Evolutionary conservation across 495 filamentous ascomycete species (phyloP), one percentile per base, ranked within the genome.

Genomic region (Penicillium silybi): DNA sequence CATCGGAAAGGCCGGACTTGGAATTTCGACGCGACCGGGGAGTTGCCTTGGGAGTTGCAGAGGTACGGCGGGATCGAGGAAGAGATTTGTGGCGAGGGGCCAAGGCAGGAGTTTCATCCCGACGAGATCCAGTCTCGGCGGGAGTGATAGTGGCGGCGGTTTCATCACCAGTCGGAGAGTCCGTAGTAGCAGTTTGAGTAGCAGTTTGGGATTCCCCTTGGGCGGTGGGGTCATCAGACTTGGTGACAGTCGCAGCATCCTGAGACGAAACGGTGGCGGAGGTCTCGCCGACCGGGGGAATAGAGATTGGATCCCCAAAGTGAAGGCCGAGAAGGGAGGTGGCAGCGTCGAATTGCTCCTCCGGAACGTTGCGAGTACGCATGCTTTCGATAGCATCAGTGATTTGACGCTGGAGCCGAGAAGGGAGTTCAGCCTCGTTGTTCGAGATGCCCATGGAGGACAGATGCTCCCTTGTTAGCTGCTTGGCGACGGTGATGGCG

Each of bases 271-370:
- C 41, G 15, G 55, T 15, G 29, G 40, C 19, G 15, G 26, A n/a
- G 26, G 20, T 35, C 19, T 44, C 18, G 39, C 44, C 19, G 41
- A 25, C 41, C 22, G 18, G 10, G 29, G 27, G 43, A 23, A 40
- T 19, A 4, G 27, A 23, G 18, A 38, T 35, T 3, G 44, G 50
- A 18, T 17, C 17, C 27, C 18, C 27, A n/a, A 38, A 20, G 4
- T 48, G 27, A 15, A 62, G 38, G 32, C 42, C 26, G 6, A 62
- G 49, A 22, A 62, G 56, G 18, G 45, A n/a, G 37, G 49, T 10
- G 1, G 56, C 59, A 25, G 59, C 59, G n/a, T 59, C 52, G 26
- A 56, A 59, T 7, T 54, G 41, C 4, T 44, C 40, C 10, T 35
- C 37, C 15, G 41, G 38, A 6, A 42, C 20, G 25, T 41, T 46